Percentiles rank a stretch among this genome's conserved stretches.
These are phyloP conservation scores for Alnus glutinosa DNA, from an alignment of 306 rosid species.

Conservation along the genomic window DNA sequence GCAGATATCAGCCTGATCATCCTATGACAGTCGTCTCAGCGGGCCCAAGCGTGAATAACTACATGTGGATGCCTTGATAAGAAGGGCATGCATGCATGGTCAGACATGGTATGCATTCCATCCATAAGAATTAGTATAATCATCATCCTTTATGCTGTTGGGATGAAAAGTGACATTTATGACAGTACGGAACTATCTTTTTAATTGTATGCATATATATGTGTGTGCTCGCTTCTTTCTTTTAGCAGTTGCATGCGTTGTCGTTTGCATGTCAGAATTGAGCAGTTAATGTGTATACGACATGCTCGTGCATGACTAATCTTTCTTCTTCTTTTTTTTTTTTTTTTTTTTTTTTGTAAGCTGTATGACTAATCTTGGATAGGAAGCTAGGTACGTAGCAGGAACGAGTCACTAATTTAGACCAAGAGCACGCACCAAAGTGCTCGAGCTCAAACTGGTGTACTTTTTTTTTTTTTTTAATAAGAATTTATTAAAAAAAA, in stretches of 20 bases:
- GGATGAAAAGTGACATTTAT: slow-evolving; percentile 9
- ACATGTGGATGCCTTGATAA: slow-evolving; percentile 88
- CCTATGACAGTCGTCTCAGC: slow-evolving; percentile 52
- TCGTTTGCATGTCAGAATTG: neutral
- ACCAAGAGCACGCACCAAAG: no score
- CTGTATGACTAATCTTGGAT: neutral
- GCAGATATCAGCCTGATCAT: slow-evolving; percentile 75
- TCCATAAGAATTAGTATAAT: neutral
- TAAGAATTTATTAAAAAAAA: no score
- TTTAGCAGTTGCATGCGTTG: neutral
- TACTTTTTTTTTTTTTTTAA: no score
- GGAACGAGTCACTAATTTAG: no score
- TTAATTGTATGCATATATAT: neutral
- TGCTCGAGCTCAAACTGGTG: no score
- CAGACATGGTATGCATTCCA: neutral
- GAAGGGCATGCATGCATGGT: slow-evolving; percentile 1
- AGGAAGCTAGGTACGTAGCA: no score
- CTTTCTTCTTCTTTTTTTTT: no score
- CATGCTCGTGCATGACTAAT: neutral
- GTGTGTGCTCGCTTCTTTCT: neutral
- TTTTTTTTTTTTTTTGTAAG: no score
- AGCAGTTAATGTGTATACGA: neutral
- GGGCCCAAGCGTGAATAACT: slow-evolving; percentile 89
- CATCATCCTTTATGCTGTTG: neutral
- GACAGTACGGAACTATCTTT: neutral